phyloP scores from a whole-genome alignment of 352 stramenopile species.

The Discostella stelligera region DNA sequence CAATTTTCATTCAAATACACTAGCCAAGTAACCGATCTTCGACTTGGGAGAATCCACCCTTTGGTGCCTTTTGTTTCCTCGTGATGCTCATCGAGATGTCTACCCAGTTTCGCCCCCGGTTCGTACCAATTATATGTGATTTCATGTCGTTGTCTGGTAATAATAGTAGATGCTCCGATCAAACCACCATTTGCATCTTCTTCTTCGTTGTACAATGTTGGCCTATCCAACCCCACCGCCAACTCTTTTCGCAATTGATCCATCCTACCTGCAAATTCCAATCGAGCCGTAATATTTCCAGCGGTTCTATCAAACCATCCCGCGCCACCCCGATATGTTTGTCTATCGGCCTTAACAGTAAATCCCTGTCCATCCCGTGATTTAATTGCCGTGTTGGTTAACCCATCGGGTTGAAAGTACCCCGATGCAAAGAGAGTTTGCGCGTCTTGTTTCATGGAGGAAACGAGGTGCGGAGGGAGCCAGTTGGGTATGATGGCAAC shows the following conservation, averaged over 20 bases:
- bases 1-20: slow-evolving; percentile 54
- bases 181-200: not conserved
- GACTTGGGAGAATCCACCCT: slow-evolving; percentile 36
- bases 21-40: slow-evolving; percentile 49
- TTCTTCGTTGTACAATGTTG: slow-evolving; percentile 16
- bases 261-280: slow-evolving; percentile 35
- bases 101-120: slow-evolving; percentile 34
- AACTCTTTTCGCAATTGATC: slow-evolving; percentile 21
- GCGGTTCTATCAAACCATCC: slow-evolving; percentile 15
- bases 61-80: slow-evolving; percentile 47
- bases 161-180: not conserved
- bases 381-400: slow-evolving; percentile 37
- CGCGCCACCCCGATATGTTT: slow-evolving; percentile 34
- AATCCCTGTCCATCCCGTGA: slow-evolving; percentile 26
- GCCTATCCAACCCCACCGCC: slow-evolving; percentile 18
- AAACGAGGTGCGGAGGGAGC: slow-evolving; percentile 17
- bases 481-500: slow-evolving; percentile 24
- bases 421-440: slow-evolving; percentile 20
- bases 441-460: slow-evolving; percentile 20
- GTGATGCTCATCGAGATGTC: slow-evolving; percentile 54
- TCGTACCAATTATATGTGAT: slow-evolving; percentile 56
- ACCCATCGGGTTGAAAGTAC: slow-evolving; percentile 35
- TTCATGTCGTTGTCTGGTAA: slow-evolving; percentile 20
- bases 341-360: slow-evolving; percentile 15
- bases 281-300: slow-evolving; percentile 16